A percentile compares a stretch with the other conserved stretches of the same genome.
phyloP scores from a whole-genome alignment of 768 basidiomycete genomes.

The Paxillus involutus region DNA sequence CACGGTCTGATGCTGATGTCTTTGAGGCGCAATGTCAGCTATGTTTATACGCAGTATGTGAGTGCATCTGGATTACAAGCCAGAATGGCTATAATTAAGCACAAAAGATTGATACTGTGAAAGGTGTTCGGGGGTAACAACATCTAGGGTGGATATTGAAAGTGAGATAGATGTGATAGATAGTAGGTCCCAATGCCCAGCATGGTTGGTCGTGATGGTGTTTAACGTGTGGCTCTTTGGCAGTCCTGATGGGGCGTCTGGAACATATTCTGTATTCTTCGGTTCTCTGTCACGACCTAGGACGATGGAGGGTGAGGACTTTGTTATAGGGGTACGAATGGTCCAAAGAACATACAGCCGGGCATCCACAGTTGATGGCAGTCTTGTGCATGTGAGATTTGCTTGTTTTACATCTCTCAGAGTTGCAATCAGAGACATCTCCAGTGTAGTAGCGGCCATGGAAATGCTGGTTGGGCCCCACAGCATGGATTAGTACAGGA shows the following conservation, averaged over 20 bases:
- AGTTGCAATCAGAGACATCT: constrained; percentile 30
- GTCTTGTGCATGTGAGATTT: constrained; percentile 35
- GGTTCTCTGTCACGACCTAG: constrained; percentile 35
- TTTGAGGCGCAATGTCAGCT: background rate
- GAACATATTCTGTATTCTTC: constrained; percentile 37
- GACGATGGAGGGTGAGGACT: background rate
- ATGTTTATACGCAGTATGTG: constrained; percentile 16
- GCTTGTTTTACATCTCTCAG: constrained; percentile 33
- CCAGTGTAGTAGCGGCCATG: constrained; percentile 39
- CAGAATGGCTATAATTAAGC: background rate
- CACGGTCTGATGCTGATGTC: background rate
- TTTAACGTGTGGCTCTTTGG: constrained; percentile 16
- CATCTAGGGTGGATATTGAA: background rate
- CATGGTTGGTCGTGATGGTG: background rate
- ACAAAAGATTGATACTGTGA: background rate
- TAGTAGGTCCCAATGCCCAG: background rate
- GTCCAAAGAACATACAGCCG: constrained; percentile 17
- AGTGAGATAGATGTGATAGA: background rate
- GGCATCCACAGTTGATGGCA: constrained; percentile 33
- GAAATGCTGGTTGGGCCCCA: constrained; percentile 30
- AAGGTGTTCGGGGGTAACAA: background rate
- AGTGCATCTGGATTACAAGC: constrained; percentile 5
- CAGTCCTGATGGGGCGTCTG: constrained; percentile 36
- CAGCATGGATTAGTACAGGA: background rate
- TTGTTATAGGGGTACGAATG: constrained; percentile 11